phyloP scores from a whole-genome alignment of 495 filamentous ascomycete genomes.

The Neurospora sp. region DNA sequence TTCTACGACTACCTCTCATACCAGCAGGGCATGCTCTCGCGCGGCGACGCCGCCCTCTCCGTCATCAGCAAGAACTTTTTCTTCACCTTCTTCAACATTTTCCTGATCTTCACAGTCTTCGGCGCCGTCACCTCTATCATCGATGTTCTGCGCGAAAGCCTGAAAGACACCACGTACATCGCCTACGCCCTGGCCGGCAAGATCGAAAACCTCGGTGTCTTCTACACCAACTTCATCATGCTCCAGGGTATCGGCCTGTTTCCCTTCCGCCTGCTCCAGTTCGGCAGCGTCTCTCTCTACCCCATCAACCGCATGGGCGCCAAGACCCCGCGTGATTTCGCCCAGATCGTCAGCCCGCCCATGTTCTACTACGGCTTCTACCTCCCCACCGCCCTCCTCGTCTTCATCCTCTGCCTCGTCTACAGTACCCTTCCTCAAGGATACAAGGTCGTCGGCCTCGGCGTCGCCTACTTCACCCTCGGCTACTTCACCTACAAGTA shows the following conservation, averaged over 20 bases:
- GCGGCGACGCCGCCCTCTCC: conserved; percentile 89
- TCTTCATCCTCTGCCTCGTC: conserved; percentile 88
- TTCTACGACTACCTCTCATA: conserved; percentile 89
- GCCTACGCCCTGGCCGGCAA: conserved; percentile 66
- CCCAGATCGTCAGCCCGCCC: conserved; percentile 71
- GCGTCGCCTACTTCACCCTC: conserved; percentile 76
- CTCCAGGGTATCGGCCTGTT: conserved; percentile 88
- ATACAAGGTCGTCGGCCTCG: conserved; percentile 71
- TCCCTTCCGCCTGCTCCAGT: conserved; percentile 83
- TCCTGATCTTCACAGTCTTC: conserved; percentile 86
- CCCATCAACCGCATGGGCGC: conserved; percentile 69
- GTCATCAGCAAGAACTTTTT: conserved; percentile 98
- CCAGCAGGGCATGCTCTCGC: conserved; percentile 87
- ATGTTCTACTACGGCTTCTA: conserved; percentile 94
- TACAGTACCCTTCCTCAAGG: conserved; percentile 84
- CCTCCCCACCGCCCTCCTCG: conserved; percentile 80
- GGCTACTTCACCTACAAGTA: conserved; percentile 97
- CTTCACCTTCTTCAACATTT: conserved; percentile 99
- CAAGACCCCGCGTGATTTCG: conserved; percentile 84
- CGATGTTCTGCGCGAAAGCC: conserved; percentile 56
- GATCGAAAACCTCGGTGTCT: conserved; percentile 60
- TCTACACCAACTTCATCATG: conserved; percentile 93
- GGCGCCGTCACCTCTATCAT: conserved; percentile 70
- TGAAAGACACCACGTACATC: conserved; percentile 70
- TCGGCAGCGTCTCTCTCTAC: conserved; percentile 78